Evolutionary conservation across 805 yeast species (phyloP), one percentile per base, ranked within the genome.

Genomic region (Starmerella kuoi): DNA sequence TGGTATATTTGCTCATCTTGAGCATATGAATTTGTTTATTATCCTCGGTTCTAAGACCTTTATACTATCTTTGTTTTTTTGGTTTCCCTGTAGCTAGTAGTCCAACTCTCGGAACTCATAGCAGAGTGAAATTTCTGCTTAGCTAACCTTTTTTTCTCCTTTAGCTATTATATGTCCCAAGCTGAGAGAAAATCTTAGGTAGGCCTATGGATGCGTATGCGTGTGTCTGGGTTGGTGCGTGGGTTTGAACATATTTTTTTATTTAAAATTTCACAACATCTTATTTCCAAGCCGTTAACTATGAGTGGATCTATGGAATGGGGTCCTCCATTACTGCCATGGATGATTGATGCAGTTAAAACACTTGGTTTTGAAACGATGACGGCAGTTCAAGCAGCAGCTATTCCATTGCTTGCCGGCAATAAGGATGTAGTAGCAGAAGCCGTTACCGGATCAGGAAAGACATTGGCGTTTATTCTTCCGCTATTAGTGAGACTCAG

Each of bases 371-470:
- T 72, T 57, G 71, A 73, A 2, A 59, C 73, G 11, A 85, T 88
- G 95, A 91, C 98, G 0, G 95, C 98, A 0, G 98, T 91, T 0
- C 98, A 91, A 58, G 97, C 98, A 0, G 75, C 96, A 0, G 78
- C 93, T 0, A 81, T 91, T 38, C 98, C 98, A 0, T 64, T 87
- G 46, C 73, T 91, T 50, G 62, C 79, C 19, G 76, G 76, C 17
- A 81, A 86, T 56, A 88, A 88, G 55, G 98, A 91, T 62, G 95
- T 91, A 3, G 91, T 91, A 7, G 97, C 86, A 1, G 96, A 91
- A 58, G 94, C 96, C 0, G 95, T 85, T 1, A 91, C 98, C 0
- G 98, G 98, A 0, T 86, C 96, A 0, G 98, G 98, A n/a, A 91
- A 91, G 59, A 91, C 98, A 0, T 60, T 87, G n/a, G 80, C 96